Percentiles rank a stretch among this genome's conserved stretches.
Evolutionary conservation across 2,329 filamentous ascomycete species (phyloP).

Genomic region (Tolypocladium capitatum): DNA sequence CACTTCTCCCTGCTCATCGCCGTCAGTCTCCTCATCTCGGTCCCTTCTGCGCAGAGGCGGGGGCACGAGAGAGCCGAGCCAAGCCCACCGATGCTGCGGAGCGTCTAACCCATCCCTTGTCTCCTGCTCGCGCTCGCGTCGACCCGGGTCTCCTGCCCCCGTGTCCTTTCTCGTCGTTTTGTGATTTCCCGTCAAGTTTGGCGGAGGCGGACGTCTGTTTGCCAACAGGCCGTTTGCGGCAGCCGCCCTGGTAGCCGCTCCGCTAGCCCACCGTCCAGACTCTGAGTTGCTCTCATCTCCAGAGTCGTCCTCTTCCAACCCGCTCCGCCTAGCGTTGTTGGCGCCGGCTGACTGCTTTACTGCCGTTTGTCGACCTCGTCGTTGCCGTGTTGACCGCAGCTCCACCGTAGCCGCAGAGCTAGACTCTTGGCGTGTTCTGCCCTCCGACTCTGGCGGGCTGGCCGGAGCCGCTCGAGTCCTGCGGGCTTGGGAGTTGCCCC

Average conservation of each 20-base stretch:
- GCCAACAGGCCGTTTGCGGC: not conserved
- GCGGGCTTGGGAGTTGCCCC: not conserved
- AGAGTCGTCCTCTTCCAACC: not conserved
- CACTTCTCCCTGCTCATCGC: not conserved
- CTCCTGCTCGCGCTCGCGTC: not conserved
- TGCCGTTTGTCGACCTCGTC: not conserved
- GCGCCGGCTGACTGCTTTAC: not conserved
- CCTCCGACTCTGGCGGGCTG: not conserved
- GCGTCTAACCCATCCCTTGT: not conserved
- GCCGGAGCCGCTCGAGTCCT: not conserved
- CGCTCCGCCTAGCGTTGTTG: not conserved
- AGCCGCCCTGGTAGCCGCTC: constrained; percentile 1
- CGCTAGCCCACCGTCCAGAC: constrained; percentile 4
- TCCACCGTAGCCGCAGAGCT: not conserved
- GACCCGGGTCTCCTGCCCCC: not conserved
- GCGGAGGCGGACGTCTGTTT: not conserved
- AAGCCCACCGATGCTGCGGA: not conserved
- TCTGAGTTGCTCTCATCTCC: not conserved
- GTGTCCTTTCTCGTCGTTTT: not conserved
- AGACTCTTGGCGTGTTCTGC: not conserved
- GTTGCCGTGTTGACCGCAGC: not conserved
- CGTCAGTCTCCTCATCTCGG: constrained; percentile 1
- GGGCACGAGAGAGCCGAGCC: not conserved
- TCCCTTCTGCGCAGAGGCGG: not conserved
- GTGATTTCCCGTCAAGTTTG: not conserved